A percentile compares a stretch with the other conserved stretches of the same genome.
These are phyloP conservation scores for Boechera retrofracta DNA, from an alignment of 345 rosid species.

Conservation along the genomic window DNA sequence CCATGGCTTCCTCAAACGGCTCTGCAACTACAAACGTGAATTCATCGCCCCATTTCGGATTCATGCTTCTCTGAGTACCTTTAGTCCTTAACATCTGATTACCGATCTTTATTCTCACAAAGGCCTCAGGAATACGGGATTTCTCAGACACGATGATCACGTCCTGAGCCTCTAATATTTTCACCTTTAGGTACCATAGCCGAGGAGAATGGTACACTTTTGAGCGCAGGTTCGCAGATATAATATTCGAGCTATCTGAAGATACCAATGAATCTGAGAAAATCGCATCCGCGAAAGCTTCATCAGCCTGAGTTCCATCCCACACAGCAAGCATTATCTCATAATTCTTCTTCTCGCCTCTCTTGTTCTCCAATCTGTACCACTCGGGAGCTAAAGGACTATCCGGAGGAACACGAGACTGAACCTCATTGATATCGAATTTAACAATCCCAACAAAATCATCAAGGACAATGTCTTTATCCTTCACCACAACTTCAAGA, in stretches of 20 bases:
- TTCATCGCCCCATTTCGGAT: constrained; percentile 86
- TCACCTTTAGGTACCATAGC: constrained; percentile 86
- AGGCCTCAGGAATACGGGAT: constrained; percentile 66
- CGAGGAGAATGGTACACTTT: constrained; percentile 95
- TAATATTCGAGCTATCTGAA: constrained; percentile 53
- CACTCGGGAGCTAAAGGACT: constrained; percentile 98
- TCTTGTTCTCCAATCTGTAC: constrained; percentile 77
- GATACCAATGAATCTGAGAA: constrained; percentile 73
- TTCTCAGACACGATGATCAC: constrained; percentile 61
- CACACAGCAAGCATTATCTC: constrained; percentile 99
- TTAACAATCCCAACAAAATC: constrained; percentile 69
- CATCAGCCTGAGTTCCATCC: constrained; percentile 98
- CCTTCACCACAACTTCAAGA: constrained; percentile 74
- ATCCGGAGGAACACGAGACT: constrained; percentile 77
- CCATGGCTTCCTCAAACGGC: constrained; percentile 56
- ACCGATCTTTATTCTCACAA: constrained; percentile 73
- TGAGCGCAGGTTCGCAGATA: constrained; percentile 64
- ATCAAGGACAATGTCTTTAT: constrained; percentile 78
- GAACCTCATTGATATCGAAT: constrained; percentile 75
- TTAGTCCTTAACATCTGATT: constrained; percentile 66
- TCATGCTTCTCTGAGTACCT: constrained; percentile 52
- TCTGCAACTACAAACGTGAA: constrained; percentile 82
- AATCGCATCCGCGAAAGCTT: constrained; percentile 85
- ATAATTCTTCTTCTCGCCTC: constrained; percentile 56
- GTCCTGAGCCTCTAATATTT: constrained; percentile 92